phyloP scores from a whole-genome alignment of 805 yeast species.

The Suhomyces sp. region DNA sequence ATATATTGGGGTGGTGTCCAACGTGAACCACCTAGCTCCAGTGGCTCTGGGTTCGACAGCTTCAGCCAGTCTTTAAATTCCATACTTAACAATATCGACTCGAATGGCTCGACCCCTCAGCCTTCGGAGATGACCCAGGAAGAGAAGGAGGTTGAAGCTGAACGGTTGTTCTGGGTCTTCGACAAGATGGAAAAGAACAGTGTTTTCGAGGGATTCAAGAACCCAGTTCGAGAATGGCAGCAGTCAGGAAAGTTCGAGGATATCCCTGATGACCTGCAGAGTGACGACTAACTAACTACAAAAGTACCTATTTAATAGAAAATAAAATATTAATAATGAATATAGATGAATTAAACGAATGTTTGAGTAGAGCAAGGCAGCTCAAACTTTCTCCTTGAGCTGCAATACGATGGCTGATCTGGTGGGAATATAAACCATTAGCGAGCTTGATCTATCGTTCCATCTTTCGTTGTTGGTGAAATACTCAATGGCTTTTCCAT shows the following conservation, averaged over 20 bases:
- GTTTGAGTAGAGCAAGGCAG: neutral
- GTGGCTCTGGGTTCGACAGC: neutral
- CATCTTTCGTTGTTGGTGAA: slow-evolving; percentile 73
- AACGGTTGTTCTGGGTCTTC: slow-evolving; percentile 38
- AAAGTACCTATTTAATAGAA: neutral
- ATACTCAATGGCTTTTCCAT: slow-evolving; percentile 44
- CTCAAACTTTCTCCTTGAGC: slow-evolving; percentile 6
- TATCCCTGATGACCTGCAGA: neutral
- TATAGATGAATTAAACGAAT: slow-evolving; percentile 1
- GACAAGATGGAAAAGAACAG: slow-evolving; percentile 39
- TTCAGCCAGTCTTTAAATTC: neutral
- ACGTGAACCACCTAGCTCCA: neutral
- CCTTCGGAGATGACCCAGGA: slow-evolving; percentile 31
- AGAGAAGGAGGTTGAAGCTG: slow-evolving; percentile 45
- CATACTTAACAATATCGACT: neutral
- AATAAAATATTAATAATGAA: neutral
- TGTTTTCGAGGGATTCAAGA: slow-evolving; percentile 32
- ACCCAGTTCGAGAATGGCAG: slow-evolving; percentile 40
- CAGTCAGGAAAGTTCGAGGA: slow-evolving; percentile 13
- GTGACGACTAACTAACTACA: neutral
- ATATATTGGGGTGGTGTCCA: slow-evolving; percentile 10
- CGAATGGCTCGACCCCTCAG: neutral
- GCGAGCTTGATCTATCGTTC: slow-evolving; percentile 73
- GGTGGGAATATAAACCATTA: slow-evolving; percentile 79
- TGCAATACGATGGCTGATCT: slow-evolving; percentile 49